Evolutionary conservation across 345 rosid genomes (phyloP).

Genomic region (Rhodamnia argentea): DNA sequence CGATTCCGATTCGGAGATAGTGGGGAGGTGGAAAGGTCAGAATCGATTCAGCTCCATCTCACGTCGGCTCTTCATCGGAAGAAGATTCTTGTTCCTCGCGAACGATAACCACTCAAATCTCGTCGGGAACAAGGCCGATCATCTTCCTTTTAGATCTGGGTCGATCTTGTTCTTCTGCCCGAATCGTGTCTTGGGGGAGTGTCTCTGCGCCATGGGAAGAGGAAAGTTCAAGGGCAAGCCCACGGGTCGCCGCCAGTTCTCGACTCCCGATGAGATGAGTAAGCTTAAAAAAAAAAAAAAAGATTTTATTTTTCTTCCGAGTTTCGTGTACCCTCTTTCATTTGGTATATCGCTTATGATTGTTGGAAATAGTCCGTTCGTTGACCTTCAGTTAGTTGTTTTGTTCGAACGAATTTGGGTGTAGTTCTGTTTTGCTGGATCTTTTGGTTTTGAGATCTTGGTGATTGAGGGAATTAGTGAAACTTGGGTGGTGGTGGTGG

Average conservation of each 20-base stretch:
- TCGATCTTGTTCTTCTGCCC: neutral
- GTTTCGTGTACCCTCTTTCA: neutral
- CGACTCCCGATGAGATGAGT: conserved; percentile 52
- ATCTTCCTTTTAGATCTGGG: neutral
- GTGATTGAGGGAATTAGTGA: neutral
- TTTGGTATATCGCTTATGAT: neutral
- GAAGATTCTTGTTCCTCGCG: neutral
- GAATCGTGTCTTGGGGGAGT: neutral
- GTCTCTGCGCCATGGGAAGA: conserved; percentile 28
- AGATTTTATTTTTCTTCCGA: neutral
- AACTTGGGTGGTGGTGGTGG: neutral
- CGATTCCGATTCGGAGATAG: neutral
- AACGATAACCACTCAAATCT: neutral
- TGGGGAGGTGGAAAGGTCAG: neutral
- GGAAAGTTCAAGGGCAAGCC: conserved; percentile 69
- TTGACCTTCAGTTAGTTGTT: neutral
- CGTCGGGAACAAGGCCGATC: neutral
- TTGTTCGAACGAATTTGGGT: neutral
- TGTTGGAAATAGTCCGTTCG: neutral
- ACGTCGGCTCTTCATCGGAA: neutral
- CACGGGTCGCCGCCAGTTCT: conserved; percentile 51
- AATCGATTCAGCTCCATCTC: neutral
- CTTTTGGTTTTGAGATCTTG: neutral
- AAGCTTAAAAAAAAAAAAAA: neutral
- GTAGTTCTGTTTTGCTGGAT: neutral